Evolutionary conservation across 202 grass and related monocot species (phyloP).

Genomic region (Cymbopogon flexuosus): DNA sequence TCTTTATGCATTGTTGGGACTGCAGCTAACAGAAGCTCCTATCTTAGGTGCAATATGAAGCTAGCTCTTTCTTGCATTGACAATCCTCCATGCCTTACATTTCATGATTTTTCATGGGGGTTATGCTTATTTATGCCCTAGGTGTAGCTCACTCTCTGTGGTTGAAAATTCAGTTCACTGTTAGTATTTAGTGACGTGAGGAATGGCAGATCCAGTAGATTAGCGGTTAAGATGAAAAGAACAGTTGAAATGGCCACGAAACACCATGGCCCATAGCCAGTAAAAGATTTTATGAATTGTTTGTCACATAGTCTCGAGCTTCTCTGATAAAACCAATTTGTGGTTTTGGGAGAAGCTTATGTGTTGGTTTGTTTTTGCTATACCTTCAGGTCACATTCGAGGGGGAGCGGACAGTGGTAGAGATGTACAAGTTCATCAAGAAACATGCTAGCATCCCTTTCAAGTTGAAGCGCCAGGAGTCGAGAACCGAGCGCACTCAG

Average conservation of each 20-base stretch:
- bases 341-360: background rate
- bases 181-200: background rate
- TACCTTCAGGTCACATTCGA: slow-evolving; percentile 58
- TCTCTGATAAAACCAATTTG: background rate
- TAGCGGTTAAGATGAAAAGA: background rate
- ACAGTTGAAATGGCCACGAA: background rate
- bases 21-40: background rate
- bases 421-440: slow-evolving; percentile 92
- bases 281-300: background rate
- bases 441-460: slow-evolving; percentile 80
- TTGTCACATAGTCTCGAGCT: background rate
- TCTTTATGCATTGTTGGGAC: background rate
- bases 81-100: background rate
- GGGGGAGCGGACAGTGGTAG: slow-evolving; percentile 68
- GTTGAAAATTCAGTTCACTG: background rate
- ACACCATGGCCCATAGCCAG: background rate
- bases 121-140: background rate
- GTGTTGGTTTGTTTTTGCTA: background rate
- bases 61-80: background rate
- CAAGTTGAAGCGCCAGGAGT: slow-evolving; percentile 59
- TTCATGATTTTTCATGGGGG: background rate
- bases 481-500: background rate
- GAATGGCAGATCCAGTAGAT: background rate
- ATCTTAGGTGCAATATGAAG: background rate
- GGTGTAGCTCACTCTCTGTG: background rate